Evolutionary conservation across 768 basidiomycete species (phyloP), one percentile per base, ranked within the genome.

Genomic region (Hygrophorus russula): DNA sequence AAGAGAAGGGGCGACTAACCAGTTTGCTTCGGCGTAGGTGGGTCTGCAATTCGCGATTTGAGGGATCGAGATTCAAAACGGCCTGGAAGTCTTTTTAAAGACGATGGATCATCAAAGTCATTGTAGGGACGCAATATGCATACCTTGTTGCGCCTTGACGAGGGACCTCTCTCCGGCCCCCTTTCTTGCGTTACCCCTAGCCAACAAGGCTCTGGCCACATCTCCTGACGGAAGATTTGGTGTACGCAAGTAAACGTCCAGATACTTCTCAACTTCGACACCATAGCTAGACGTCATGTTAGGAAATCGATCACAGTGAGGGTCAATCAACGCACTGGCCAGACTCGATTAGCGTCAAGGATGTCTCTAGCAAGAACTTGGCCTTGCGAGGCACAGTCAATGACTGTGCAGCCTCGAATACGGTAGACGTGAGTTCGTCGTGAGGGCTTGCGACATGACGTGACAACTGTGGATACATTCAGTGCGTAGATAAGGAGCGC

Each of bases 241-340:
- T 12, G 78, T 80, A 44, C 68, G 64, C 36, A 83, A 56, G 52
- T 79, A 82, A 13, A 81, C 76, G 12, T 83, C 79, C 18, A 82
- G 52, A 52, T 78, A 81, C 37, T 68, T 73, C 56, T 80, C 80
- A 19, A 81, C 79, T 20, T 78, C 71, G 32, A 66, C 61, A 12
- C 76, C 78, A 62, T 79, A 81, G 51, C 80, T 82, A 48, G 14
- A 42, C 37, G 30, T 36, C 27, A 46, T 32, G 46, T 44, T 24
- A 8, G 18, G 24, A 45, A 36, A 31, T 13, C 30, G 5, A 42
- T 14, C 39, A 33, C 15, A 32, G 42, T 15, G 36, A 28, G 44
- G 36, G 37, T 13, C 11, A 28, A 20, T 11, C 28, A 35, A 28
- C 72, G 54, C 53, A 74, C 73, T 64, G 64, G 50, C 74, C 74